Evolutionary conservation across 768 basidiomycete genomes (phyloP).

Genomic region (Boletus pseudo-olivaceus): DNA sequence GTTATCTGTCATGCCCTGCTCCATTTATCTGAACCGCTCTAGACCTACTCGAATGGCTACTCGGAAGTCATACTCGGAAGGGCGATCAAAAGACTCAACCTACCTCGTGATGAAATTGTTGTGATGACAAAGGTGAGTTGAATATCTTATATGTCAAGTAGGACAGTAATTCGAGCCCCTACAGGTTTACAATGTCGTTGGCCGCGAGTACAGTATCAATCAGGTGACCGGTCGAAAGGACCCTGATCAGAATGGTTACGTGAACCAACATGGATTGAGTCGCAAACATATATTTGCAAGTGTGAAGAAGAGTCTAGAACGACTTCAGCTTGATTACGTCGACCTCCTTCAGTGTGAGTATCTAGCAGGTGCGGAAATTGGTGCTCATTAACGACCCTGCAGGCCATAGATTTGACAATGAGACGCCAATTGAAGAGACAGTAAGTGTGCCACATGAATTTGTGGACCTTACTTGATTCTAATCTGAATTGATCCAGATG

Average conservation of each 20-base stretch:
- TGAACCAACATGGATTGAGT: slow-evolving; percentile 45
- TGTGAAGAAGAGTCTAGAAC: slow-evolving; percentile 40
- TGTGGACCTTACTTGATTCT: not conserved
- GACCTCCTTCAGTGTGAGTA: slow-evolving; percentile 52
- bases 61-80: slow-evolving; percentile 70
- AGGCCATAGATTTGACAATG: slow-evolving; percentile 48
- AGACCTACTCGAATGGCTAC: slow-evolving; percentile 64
- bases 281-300: slow-evolving; percentile 61
- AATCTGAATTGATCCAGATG: slow-evolving; percentile 29
- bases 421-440: slow-evolving; percentile 50
- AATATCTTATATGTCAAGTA: not conserved
- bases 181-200: slow-evolving; percentile 43
- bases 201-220: slow-evolving; percentile 12
- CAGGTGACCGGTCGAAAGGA: slow-evolving; percentile 17
- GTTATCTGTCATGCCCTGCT: slow-evolving; percentile 2
- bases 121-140: slow-evolving; percentile 65
- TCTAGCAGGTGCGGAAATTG: not conserved
- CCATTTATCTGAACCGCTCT: not conserved
- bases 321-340: slow-evolving; percentile 50
- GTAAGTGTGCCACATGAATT: slow-evolving; percentile 12
- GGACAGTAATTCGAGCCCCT: not conserved
- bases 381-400: not conserved
- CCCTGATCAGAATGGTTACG: slow-evolving; percentile 41
- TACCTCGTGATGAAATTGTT: slow-evolving; percentile 75
- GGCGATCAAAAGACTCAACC: slow-evolving; percentile 60